A percentile compares a stretch with the other conserved stretches of the same genome.
These are phyloP conservation scores for Hypoxylon sp. DNA, from an alignment of 2,329 filamentous ascomycete species.

Conservation along the genomic window DNA sequence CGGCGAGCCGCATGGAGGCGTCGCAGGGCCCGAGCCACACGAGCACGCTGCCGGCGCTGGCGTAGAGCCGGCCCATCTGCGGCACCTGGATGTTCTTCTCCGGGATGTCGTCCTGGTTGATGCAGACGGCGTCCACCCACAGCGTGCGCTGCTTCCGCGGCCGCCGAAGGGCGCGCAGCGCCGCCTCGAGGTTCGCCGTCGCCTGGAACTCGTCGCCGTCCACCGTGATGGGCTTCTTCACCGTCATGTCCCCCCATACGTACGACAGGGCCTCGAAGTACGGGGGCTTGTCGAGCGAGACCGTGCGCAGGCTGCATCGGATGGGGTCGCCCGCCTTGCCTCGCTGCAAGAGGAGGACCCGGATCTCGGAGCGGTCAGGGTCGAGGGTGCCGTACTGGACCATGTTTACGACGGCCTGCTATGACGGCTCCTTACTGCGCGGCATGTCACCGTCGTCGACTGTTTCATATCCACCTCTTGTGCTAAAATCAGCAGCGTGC, in stretches of 20 bases:
- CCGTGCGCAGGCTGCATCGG: neutral
- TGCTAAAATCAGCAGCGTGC: too few relatives aligned
- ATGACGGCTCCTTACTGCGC: neutral
- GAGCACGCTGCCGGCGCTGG: slow-evolving; percentile 9
- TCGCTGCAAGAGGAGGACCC: neutral
- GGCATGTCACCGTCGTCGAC: neutral
- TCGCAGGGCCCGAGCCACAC: slow-evolving; percentile 15
- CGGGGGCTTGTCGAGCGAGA: neutral
- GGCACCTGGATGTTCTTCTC: slow-evolving; percentile 24
- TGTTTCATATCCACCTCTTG: neutral
- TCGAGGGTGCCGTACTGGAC: neutral
- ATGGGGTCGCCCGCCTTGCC: neutral
- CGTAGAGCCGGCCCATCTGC: slow-evolving; percentile 24
- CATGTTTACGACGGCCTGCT: neutral
- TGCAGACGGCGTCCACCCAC: slow-evolving; percentile 25
- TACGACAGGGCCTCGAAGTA: slow-evolving; percentile 21
- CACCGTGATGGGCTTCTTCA: slow-evolving; percentile 14
- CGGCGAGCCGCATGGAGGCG: neutral
- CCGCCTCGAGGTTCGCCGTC: slow-evolving; percentile 20
- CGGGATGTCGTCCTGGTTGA: slow-evolving; percentile 16
- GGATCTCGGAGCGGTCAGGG: neutral
- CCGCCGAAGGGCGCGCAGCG: slow-evolving; percentile 10
- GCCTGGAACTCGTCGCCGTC: slow-evolving; percentile 8
- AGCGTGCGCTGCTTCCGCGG: slow-evolving; percentile 5
- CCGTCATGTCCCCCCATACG: slow-evolving; percentile 21